Conservation (phyloP, 163 green algal genomes). For the Chlamydomonas reinhardtii region DNA sequence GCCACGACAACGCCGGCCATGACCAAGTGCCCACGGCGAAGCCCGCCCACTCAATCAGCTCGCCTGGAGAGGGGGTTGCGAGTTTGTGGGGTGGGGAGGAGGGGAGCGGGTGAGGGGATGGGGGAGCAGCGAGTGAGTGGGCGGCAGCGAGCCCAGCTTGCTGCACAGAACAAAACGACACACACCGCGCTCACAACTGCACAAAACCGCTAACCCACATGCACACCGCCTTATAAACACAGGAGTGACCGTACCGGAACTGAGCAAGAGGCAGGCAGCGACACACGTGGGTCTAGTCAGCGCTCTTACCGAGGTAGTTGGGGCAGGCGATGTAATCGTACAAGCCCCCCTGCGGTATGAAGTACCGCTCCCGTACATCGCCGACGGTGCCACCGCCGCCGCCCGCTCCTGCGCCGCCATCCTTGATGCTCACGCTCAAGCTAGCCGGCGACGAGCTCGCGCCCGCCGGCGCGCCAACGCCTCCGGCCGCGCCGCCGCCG, state of each 20-base stretch:
- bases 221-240: no score
- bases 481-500: not conserved
- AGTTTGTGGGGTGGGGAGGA: not conserved
- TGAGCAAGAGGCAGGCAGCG: no score
- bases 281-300: no score
- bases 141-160: no score
- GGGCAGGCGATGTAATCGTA: constrained; percentile 40
- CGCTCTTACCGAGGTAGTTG: constrained; percentile 43
- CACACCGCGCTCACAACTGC: no score
- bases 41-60: constrained; percentile 39
- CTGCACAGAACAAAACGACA: no score
- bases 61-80: not conserved
- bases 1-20: constrained; percentile 21
- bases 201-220: no score
- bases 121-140: no score
- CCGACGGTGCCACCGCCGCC: not conserved
- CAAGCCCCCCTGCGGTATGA: constrained; percentile 21
- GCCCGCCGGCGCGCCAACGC: not conserved
- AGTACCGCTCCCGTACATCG: constrained; percentile 8
- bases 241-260: no score
- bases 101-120: not conserved
- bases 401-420: not conserved
- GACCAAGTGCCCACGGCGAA: constrained; percentile 34
- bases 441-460: not conserved
- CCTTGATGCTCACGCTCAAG: not conserved